Conservation (phyloP, 2,329 filamentous ascomycete species). For the Esteya vermicola region DNA sequence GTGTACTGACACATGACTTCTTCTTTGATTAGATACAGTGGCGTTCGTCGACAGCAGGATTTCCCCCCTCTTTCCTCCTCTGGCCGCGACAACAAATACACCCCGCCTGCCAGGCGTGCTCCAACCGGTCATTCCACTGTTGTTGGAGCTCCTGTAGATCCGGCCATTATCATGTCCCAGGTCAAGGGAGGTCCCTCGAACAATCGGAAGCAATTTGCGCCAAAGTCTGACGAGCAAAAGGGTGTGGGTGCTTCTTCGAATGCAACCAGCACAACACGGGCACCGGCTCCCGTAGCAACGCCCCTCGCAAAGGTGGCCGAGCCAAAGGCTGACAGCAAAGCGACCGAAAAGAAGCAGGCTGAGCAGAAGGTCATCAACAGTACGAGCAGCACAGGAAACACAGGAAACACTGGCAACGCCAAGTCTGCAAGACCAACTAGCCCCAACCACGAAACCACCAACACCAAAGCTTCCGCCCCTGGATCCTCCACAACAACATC, state of each 20-base stretch:
- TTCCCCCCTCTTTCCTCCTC: slow-evolving; percentile 50
- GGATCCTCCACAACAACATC: too few relatives aligned
- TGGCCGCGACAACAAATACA: slow-evolving; percentile 58
- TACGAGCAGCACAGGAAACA: neutral
- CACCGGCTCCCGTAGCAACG: slow-evolving; percentile 16
- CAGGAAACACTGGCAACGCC: neutral
- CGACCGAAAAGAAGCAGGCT: slow-evolving; percentile 1
- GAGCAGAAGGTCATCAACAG: neutral
- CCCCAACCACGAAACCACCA: neutral
- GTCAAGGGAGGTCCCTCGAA: slow-evolving; percentile 32
- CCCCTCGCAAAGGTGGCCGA: slow-evolving; percentile 19
- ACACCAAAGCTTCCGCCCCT: neutral
- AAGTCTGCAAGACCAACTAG: slow-evolving; percentile 5
- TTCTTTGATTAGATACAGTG: slow-evolving; percentile 68
- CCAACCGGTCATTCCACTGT: slow-evolving; percentile 61
- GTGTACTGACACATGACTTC: too few relatives aligned
- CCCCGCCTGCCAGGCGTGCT: slow-evolving; percentile 74
- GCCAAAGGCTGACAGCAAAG: slow-evolving; percentile 16
- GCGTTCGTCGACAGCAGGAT: slow-evolving; percentile 63
- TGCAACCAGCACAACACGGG: slow-evolving; percentile 7
- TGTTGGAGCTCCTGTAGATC: slow-evolving; percentile 65
- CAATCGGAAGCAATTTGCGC: slow-evolving; percentile 21
- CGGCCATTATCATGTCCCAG: slow-evolving; percentile 83
- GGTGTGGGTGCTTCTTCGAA: slow-evolving; percentile 12
- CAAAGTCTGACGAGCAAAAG: slow-evolving; percentile 23